Conservation (phyloP, 2,329 filamentous ascomycete genomes). For the Blastomyces parvus region DNA sequence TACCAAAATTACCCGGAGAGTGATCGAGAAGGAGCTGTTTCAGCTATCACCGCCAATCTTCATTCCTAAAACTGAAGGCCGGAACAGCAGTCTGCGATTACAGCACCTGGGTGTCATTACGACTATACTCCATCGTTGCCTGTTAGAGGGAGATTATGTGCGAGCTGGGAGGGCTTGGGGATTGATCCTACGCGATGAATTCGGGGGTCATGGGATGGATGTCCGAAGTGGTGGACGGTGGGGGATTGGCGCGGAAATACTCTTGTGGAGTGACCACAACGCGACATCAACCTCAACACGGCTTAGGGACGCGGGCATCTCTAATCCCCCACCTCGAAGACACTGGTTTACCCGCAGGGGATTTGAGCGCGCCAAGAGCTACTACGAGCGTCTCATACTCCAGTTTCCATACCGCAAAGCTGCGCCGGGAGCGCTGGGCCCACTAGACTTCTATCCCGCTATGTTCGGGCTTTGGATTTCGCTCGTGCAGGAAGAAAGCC, state of each 20-base stretch:
- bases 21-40: slow-evolving; percentile 23
- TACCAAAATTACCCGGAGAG: slow-evolving; percentile 13
- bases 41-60: slow-evolving; percentile 28
- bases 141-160: slow-evolving; percentile 59
- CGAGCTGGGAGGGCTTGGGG: slow-evolving; percentile 68
- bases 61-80: slow-evolving; percentile 24
- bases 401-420: slow-evolving; percentile 62
- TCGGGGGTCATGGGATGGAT: slow-evolving; percentile 53
- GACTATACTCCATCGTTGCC: slow-evolving; percentile 60
- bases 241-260: slow-evolving; percentile 75
- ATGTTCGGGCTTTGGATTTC: slow-evolving; percentile 76
- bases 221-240: slow-evolving; percentile 61
- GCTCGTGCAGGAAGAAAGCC: slow-evolving; percentile 55
- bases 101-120: slow-evolving; percentile 58
- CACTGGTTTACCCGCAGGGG: slow-evolving; percentile 39
- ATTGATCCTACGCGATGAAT: slow-evolving; percentile 56
- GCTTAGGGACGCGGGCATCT: background rate
- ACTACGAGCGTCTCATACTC: slow-evolving; percentile 69
- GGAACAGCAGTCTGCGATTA: slow-evolving; percentile 32
- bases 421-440: slow-evolving; percentile 50
- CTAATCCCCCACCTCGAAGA: background rate
- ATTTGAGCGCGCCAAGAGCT: slow-evolving; percentile 52
- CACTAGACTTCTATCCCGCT: slow-evolving; percentile 70
- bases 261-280: slow-evolving; percentile 49
- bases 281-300: background rate